Evolutionary conservation across 1,139 yeast genomes (phyloP), one percentile per base, ranked within the genome.

Genomic region (Neolecta irregularis): DNA sequence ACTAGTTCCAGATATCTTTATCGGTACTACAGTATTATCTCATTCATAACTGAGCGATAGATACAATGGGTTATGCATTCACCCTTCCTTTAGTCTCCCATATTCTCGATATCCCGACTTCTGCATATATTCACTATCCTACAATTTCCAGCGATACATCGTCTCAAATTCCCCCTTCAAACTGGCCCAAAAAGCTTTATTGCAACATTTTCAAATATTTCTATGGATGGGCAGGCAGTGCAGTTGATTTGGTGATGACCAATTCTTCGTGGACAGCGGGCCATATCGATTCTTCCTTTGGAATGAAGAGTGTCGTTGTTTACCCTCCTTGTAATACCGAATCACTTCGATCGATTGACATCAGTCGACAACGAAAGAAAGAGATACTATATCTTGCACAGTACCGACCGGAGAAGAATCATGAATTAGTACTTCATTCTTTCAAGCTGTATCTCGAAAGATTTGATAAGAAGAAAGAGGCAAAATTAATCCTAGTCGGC

Each of bases 351-450:
- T 45, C 44, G 12, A 46, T 50, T 7, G 44, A 43, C 9, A 21
- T 46, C 3, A 44, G 40, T 9, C 39, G 32, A 19, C 40, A 42
- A 1, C 63, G 92, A 42, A 57, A 64, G 36, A 70, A 75, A 37
- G 64, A 64, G 24, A 61, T 83, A 41, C 64, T 88, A 6, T 81
- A 76, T 41, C 59, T 91, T 35, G 96, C 96, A 0, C 99, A 91
- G 56, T 91, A 80, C 57, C 70, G 99, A 41, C 91, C 94, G 1
- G 99, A 91, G 53, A 91, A 91, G 56, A 72, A 98, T 44, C 98
- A 91, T 51, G 64, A 57, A 13, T 60, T 88, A 36, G 65, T 85
- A 3, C 55, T 88, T 30, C 47, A 55, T 3, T 74, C 81, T 46
- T 91, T 70, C 56, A 60, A 71, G 7, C 56, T 62, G 37, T 77